Evolutionary conservation across 2,329 filamentous ascomycete species (phyloP), one percentile per base, ranked within the genome.

Genomic region (Diaporthe batatas): DNA sequence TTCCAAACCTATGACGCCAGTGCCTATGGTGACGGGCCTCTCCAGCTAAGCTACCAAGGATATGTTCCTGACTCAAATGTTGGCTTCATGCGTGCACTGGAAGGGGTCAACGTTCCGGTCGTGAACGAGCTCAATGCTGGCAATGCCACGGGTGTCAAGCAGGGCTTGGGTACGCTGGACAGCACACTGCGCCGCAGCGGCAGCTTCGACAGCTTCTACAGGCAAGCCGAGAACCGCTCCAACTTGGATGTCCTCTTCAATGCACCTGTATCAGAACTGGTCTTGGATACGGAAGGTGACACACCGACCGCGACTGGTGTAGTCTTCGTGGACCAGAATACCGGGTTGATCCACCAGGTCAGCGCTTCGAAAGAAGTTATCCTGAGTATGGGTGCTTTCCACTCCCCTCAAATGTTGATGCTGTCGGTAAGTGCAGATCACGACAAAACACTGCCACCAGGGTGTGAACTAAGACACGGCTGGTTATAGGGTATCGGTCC

Each of bases 111-210:
- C 14, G 39, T 59, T 12, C 39, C 54, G 1, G 32, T 79, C 36
- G 76, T 79, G 49, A 23, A 77, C 32, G 78, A 79, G 42, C 70
- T 77, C 32, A 79, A 79, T 75, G 75, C 67, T 25, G 78, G 78
- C 14, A 79, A 77, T 32, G 76, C 77, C 68, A 76, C 77, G 0
- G 78, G 78, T n/a, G 75, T 79, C 21, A 79, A 79, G 75, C 78
- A 79, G 72, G 78, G 77, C 3, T 74, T 77, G 16, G 78, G 77
- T 3, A 77, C 77, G 7, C 68, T 79, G 11, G 77, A 78, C 23
- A 69, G 69, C n/a, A 71, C 73, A 8, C 71, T 77, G 32, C 70
- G 75, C 21, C 75, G 78, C 23, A 79, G 78, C 70, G 78, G 77
- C 23, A 76, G 74, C 72, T 79, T 77, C 68, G 77, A 79, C 59